Conservation (phyloP, 106 monocot species). For the Acorus calamus region DNA sequence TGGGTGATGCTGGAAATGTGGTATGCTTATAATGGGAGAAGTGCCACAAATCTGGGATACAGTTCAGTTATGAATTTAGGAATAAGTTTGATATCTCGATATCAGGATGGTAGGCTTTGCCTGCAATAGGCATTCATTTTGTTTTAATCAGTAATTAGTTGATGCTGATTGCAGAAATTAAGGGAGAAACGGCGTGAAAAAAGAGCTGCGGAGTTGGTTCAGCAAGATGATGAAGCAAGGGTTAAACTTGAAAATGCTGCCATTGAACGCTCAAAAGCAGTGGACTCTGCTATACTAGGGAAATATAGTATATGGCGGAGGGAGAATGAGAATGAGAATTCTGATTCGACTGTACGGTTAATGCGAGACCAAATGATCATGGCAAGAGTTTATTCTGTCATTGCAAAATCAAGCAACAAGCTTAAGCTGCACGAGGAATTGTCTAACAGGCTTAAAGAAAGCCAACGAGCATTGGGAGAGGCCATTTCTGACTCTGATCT, state of each 20-base stretch:
- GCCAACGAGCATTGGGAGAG: constrained; percentile 50
- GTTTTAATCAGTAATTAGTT: neutral
- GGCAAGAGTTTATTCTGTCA: constrained; percentile 42
- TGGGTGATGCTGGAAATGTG: no score
- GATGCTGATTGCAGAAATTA: constrained; percentile 2
- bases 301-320: constrained; percentile 72
- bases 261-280: constrained; percentile 62
- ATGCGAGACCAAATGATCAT: constrained; percentile 73
- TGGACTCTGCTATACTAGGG: constrained; percentile 62
- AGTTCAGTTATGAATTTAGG: no score
- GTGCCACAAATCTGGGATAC: no score
- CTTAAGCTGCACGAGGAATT: constrained; percentile 32
- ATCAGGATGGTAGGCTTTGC: no score
- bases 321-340: constrained; percentile 63
- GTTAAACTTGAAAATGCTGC: constrained; percentile 71
- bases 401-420: constrained; percentile 39
- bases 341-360: constrained; percentile 51
- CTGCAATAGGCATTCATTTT: neutral
- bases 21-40: no score
- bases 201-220: neutral
- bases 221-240: constrained; percentile 43
- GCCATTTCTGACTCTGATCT: constrained; percentile 53
- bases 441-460: constrained; percentile 46
- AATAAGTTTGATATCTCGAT: no score
- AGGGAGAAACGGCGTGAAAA: constrained; percentile 2